Evolutionary conservation across 257 asterid genomes (phyloP).

Genomic region (Verbena officinalis): DNA sequence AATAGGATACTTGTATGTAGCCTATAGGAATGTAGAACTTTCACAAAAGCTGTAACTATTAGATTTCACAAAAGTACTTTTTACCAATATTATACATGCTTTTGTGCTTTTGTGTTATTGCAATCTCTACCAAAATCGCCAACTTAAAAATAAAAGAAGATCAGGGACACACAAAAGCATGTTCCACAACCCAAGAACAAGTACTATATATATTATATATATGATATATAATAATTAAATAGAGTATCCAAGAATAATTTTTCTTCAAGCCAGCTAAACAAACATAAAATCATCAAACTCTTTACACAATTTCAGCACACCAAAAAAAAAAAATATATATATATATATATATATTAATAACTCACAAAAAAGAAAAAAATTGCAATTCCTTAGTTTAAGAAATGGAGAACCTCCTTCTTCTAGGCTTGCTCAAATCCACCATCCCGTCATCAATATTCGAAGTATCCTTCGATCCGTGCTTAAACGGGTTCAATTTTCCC

Average conservation of each 20-base stretch:
- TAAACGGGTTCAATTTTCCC: conserved; percentile 86
- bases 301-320: conserved; percentile 44
- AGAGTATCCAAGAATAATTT: conserved; percentile 11
- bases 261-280: conserved; percentile 19
- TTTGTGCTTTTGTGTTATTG: too few species aligned
- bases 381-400: conserved; percentile 41
- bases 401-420: conserved; percentile 91
- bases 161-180: not conserved
- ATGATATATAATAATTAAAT: not conserved
- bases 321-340: not conserved
- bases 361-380: not conserved
- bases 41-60: too few species aligned
- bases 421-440: conserved; percentile 74
- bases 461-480: conserved; percentile 88
- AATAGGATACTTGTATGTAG: too few species aligned
- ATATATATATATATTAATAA: too few species aligned
- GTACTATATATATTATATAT: not conserved
- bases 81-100: too few species aligned
- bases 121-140: not conserved
- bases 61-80: too few species aligned
- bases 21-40: too few species aligned
- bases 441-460: conserved; percentile 56
- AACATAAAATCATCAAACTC: conserved; percentile 31
- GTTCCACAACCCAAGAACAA: not conserved
- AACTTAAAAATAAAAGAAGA: not conserved